Evolutionary conservation across 306 rosid genomes (phyloP).

Genomic region (Senna siamea): DNA sequence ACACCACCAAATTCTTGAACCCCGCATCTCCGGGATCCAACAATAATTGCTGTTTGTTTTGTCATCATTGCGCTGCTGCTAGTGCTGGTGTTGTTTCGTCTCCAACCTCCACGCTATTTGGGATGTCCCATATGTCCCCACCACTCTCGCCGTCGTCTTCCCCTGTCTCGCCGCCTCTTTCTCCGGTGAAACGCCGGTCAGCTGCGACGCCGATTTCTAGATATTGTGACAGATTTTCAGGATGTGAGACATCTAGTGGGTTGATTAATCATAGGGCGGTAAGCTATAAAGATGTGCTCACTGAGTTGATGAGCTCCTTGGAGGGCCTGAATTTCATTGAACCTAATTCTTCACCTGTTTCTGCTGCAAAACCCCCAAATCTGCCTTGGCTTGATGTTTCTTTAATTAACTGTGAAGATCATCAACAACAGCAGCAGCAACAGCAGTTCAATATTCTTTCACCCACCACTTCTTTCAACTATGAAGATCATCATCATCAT

Average conservation of each 20-base stretch:
- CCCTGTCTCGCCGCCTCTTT: slow-evolving; percentile 64
- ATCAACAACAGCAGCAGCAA: too few relatives aligned
- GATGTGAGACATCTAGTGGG: slow-evolving; percentile 17
- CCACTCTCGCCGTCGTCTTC: slow-evolving; percentile 69
- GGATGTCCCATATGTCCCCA: slow-evolving; percentile 70
- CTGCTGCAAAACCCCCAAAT: slow-evolving; percentile 30
- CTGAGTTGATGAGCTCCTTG: slow-evolving; percentile 71
- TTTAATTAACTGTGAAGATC: slow-evolving; percentile 37
- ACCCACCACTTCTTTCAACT: slow-evolving; percentile 43
- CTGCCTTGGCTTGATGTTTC: slow-evolving; percentile 63
- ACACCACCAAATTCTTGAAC: slow-evolving; percentile 35
- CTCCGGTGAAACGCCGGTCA: slow-evolving; percentile 52
- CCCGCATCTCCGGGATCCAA: slow-evolving; percentile 40
- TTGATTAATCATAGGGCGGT: slow-evolving; percentile 37
- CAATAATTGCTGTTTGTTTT: slow-evolving; percentile 57
- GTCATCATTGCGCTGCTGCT: slow-evolving; percentile 46
- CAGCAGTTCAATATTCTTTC: slow-evolving; percentile 59
- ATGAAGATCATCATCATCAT: slow-evolving; percentile 12
- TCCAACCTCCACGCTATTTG: slow-evolving; percentile 78
- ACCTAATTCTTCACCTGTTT: slow-evolving; percentile 27
- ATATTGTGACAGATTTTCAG: slow-evolving; percentile 36
- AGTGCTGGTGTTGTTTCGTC: too few relatives aligned
- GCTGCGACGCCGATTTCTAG: slow-evolving; percentile 50
- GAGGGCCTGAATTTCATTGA: slow-evolving; percentile 68
- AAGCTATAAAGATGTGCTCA: slow-evolving; percentile 54